Evolutionary conservation across 139 green algal genomes (phyloP).

Genomic region (Picochlorum sp.): DNA sequence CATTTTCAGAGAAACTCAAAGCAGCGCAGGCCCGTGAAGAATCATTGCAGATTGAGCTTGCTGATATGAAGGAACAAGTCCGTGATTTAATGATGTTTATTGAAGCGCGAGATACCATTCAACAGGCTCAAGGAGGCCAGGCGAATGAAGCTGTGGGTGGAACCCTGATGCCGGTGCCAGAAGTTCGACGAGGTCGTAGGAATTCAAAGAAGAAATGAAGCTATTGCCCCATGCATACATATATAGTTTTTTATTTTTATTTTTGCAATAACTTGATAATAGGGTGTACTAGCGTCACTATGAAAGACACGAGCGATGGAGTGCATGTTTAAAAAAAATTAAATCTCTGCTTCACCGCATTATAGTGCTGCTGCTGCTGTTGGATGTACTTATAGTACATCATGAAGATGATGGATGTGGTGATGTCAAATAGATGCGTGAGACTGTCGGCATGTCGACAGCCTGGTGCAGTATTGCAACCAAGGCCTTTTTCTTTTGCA

Average conservation of each 20-base stretch:
- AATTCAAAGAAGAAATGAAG: not conserved
- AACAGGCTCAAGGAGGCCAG: not conserved
- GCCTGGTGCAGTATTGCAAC: too few species aligned
- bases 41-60: conserved; percentile 35
- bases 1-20: conserved; percentile 11
- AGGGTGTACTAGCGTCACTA: too few species aligned
- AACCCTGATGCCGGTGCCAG: conserved; percentile 26
- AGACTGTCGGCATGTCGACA: too few species aligned
- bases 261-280: conserved; percentile 4
- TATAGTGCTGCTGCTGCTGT: too few species aligned
- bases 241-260: conserved; percentile 6
- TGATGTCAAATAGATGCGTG: too few species aligned
- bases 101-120: conserved; percentile 53
- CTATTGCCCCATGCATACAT: not conserved
- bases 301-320: not conserved
- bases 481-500: too few species aligned
- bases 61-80: conserved; percentile 44
- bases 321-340: not conserved
- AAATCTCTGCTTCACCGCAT: too few species aligned
- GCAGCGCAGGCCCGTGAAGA: conserved; percentile 32
- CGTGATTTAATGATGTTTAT: conserved; percentile 76
- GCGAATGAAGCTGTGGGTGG: conserved; percentile 38
- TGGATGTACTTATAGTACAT: too few species aligned
- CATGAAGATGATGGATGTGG: too few species aligned
- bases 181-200: not conserved